Evolutionary conservation across 441 rosid genomes (phyloP), one percentile per base, ranked within the genome.

Genomic region (Iberis amara): DNA sequence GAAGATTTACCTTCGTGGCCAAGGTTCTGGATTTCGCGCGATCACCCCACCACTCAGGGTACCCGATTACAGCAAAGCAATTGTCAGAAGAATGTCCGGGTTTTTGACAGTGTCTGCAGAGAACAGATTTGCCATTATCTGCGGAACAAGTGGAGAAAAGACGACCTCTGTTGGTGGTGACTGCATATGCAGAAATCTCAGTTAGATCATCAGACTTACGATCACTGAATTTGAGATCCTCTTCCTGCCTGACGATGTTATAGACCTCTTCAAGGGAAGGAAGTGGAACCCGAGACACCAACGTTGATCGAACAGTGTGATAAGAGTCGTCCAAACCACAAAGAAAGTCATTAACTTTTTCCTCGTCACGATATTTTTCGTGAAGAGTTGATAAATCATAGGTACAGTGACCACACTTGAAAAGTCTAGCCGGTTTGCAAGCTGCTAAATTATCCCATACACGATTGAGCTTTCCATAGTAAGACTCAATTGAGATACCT

Each of bases 241-340:
- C 42, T 3, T 39, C 42, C 3, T 39, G 42, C 1, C 42, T 0
- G 0, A 39, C 21, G 3, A 39, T 39, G 4, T 39, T 39, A 7
- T 39, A 39, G 0, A 38, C 42, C 6, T 38, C 42, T 39, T 39
- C 42, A 3, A 39, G 5, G 0, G 21, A 1, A 0, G 12, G 42
- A 7, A 39, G 0, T 0, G 42, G 42, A 0, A 6, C 2, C 3
- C 43, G 23, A 7, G 43, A 2, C 0, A 39, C 43, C 9, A 39
- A 3, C 0, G 4, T 39, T 0, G 23, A 39, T 0, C 23, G 21
- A 0, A 39, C 5, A 0, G 43, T 7, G 0, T 4, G 10, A 1
- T 6, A 39, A 0, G 13, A 8, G 0, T 55, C 30, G 4, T 49
- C 30, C 0, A 49, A 10, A 0, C 54, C 54, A n/a, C 6, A 49